phyloP scores from a whole-genome alignment of 1,139 yeast genomes.

The Pichia sp. region DNA sequence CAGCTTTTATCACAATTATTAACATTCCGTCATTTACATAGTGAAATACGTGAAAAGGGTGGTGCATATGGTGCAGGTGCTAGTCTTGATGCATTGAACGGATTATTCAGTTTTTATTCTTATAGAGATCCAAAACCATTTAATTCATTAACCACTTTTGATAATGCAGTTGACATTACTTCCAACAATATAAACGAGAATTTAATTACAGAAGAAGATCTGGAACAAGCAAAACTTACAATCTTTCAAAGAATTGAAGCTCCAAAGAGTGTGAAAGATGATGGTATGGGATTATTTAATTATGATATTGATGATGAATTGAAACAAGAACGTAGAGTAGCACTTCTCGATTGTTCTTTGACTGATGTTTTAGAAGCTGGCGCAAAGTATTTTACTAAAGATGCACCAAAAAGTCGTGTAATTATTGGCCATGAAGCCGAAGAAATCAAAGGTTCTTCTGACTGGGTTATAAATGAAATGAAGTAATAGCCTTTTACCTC shows the following conservation, averaged over 20 bases:
- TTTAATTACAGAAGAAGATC: constrained; percentile 43
- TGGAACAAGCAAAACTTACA: constrained; percentile 85
- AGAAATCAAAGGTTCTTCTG: constrained; percentile 4
- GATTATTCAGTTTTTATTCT: constrained; percentile 75
- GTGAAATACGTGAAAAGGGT: constrained; percentile 89
- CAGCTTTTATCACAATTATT: constrained; percentile 77
- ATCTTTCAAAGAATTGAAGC: constrained; percentile 91
- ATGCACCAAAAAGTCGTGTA: constrained; percentile 33
- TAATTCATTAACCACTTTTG: constrained; percentile 58
- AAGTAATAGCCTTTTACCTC: background rate
- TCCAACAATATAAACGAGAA: constrained; percentile 38
- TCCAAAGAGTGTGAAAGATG: constrained; percentile 74
- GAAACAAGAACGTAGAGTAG: constrained; percentile 75
- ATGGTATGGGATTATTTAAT: constrained; percentile 62
- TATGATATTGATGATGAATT: constrained; percentile 72
- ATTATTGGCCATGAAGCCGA: constrained; percentile 39
- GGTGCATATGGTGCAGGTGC: constrained; percentile 99
- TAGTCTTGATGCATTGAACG: constrained; percentile 73
- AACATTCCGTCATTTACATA: constrained; percentile 78
- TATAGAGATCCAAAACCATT: constrained; percentile 90
- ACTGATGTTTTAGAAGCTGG: constrained; percentile 60
- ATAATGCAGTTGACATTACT: constrained; percentile 53
- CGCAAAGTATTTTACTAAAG: constrained; percentile 46
- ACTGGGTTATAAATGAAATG: constrained; percentile 16
- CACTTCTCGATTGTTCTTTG: constrained; percentile 57